Base-by-base conservation (phyloP, 2,329 filamentous ascomycete species). In the Fusarium chuoi region DNA sequence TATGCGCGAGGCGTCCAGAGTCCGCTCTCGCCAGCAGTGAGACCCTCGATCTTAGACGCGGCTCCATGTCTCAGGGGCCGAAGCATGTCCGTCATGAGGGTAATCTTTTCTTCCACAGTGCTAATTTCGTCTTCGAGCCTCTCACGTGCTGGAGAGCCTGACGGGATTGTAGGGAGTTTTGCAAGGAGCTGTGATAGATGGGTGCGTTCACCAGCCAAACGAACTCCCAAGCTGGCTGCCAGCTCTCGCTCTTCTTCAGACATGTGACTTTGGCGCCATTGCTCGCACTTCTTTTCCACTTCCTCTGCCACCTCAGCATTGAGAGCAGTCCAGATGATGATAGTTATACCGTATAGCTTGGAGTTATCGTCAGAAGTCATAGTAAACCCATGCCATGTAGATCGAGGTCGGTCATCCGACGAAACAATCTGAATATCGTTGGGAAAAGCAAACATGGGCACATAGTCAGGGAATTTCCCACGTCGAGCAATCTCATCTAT, bases 321-420 rank as follows among this genome's bases (percentile, higher is more conserved):
- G 62, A 99, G 84, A 1, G 96, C 95, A 62, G 95, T 94, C 96
- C 96, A 99, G 46, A 98, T 89, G 62, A 95, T 97, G 62, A 98
- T 89, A 71, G 93, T 95, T 66, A 98, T 94, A 39, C 95, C 96
- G 79, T 98, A 96, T 26, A 98, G 87, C 81, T 96, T 97, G 62
- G 94, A 93, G 78, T 94, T 96, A 80, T 98, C 95, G 63, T 94
- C 93, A 28, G 93, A 93, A 5, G 96, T 99, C 96, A 99, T 98
- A 71, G 94, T 95, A 80, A 99, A 99, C 55, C 96, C 96, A 83
- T 99, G 96, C 96, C 96, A 99, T 30, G 95, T 98, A n/a, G 96
- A 96, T 70, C 95, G 89, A 2, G 96, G 96, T 70, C 95, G 89
- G 81, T 98, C 94, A 79, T 99, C 96, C 3, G 95, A 95, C 3